Conservation (phyloP, 495 filamentous ascomycete genomes). For the Penicillium argentinense region DNA sequence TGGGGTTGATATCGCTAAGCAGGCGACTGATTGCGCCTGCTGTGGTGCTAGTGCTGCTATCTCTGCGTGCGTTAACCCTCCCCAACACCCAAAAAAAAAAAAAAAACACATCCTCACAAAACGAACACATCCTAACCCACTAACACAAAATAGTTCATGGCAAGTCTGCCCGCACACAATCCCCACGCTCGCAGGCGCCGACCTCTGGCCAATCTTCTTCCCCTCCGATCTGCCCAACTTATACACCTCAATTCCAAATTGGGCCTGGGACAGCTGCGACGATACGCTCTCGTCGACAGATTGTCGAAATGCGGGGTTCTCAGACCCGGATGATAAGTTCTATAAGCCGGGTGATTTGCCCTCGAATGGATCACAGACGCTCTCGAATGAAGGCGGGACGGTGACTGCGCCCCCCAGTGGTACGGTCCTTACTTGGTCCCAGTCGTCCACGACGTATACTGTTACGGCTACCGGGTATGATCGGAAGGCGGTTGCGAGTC, state of each 20-base stretch:
- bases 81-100: background rate
- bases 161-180: conserved; percentile 26
- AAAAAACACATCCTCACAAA: background rate
- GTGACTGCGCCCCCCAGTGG: conserved; percentile 23
- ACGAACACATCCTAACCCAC: background rate
- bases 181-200: conserved; percentile 27
- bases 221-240: conserved; percentile 21
- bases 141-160: conserved; percentile 28
- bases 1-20: conserved; percentile 16
- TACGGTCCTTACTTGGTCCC: conserved; percentile 28
- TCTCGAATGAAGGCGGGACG: conserved; percentile 24
- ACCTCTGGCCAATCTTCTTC: conserved; percentile 30
- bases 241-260: conserved; percentile 24
- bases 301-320: conserved; percentile 23
- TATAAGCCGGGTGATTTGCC: conserved; percentile 25
- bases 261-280: conserved; percentile 28
- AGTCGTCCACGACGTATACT: conserved; percentile 23
- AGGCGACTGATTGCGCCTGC: conserved; percentile 26
- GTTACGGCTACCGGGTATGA: conserved; percentile 28
- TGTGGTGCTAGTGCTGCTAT: conserved; percentile 31
- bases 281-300: conserved; percentile 1
- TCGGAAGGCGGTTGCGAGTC: conserved; percentile 20
- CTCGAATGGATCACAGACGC: conserved; percentile 20
- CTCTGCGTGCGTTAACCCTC: conserved; percentile 20
- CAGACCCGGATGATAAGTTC: conserved; percentile 21